These are phyloP conservation scores for Pugionium cornutum DNA, from an alignment of 345 rosid species.

Conservation along the genomic window DNA sequence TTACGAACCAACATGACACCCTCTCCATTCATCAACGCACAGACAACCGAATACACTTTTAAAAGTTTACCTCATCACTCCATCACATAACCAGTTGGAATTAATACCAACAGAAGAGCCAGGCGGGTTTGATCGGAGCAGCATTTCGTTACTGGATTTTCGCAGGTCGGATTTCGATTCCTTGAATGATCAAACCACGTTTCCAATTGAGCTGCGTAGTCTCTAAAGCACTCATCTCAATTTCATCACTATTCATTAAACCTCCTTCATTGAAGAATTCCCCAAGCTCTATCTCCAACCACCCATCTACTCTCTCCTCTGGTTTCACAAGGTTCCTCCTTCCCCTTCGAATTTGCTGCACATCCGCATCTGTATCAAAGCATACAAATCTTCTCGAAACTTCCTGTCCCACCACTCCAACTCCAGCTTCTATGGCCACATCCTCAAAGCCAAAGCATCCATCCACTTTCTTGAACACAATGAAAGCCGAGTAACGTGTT, in stretches of 20 bases:
- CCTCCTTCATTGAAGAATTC: conserved; percentile 9
- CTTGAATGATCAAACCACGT: conserved; percentile 29
- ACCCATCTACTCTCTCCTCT: conserved; percentile 3
- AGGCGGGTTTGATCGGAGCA: too few relatives aligned
- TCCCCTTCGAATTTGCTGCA: not conserved
- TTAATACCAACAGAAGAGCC: too few relatives aligned
- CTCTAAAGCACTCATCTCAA: not conserved
- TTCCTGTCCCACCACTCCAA: conserved; percentile 28
- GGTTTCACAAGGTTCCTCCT: conserved; percentile 7
- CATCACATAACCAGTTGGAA: too few relatives aligned
- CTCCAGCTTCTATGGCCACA: conserved; percentile 21
- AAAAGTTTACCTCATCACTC: too few relatives aligned
- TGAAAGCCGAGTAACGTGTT: conserved; percentile 27
- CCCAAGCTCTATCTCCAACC: conserved; percentile 29
- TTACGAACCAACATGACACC: too few relatives aligned
- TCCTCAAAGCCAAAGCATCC: not conserved
- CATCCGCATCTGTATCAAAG: not conserved
- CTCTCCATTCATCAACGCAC: too few relatives aligned
- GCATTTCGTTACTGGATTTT: not conserved
- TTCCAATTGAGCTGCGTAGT: not conserved
- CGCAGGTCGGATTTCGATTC: conserved; percentile 23
- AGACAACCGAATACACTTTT: too few relatives aligned
- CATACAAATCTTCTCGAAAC: conserved; percentile 9
- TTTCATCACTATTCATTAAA: not conserved
- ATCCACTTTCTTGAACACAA: conserved; percentile 21